These are phyloP conservation scores for Tolypocladium sp. DNA, from an alignment of 2,329 filamentous ascomycete species.

Conservation along the genomic window DNA sequence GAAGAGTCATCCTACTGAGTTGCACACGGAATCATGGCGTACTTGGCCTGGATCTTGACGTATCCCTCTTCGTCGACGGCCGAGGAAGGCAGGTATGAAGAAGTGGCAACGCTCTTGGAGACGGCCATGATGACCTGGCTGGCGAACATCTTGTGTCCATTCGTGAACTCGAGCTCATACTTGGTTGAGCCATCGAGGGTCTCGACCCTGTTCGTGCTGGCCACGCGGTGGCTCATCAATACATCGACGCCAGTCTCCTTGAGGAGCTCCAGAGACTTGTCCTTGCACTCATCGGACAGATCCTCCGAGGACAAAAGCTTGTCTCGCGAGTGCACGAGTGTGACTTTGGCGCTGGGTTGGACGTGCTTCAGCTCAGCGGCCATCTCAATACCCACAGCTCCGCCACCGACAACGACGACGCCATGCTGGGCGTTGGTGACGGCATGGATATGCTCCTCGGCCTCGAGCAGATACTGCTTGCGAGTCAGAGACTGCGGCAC, in stretches of 20 bases:
- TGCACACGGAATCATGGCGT: constrained; percentile 14
- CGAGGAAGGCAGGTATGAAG: constrained; percentile 49
- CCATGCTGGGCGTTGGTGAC: constrained; percentile 43
- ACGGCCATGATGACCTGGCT: constrained; percentile 63
- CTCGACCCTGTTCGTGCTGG: constrained; percentile 34
- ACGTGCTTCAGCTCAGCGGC: constrained; percentile 66
- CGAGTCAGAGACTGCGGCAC: constrained; percentile 58
- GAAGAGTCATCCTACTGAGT: not conserved
- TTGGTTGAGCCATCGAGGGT: constrained; percentile 28
- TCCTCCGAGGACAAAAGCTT: constrained; percentile 65
- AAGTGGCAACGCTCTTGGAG: constrained; percentile 52
- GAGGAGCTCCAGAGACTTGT: constrained; percentile 48
- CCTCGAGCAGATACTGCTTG: constrained; percentile 55
- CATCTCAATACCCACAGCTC: constrained; percentile 76
- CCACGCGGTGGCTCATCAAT: constrained; percentile 51
- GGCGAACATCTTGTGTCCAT: constrained; percentile 49
- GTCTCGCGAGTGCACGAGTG: constrained; percentile 62
- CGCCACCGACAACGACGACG: constrained; percentile 65
- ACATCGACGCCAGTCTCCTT: constrained; percentile 55
- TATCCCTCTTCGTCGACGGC: constrained; percentile 56
- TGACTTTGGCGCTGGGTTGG: constrained; percentile 57
- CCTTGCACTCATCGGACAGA: constrained; percentile 60
- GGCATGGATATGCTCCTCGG: constrained; percentile 46
- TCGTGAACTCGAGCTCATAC: constrained; percentile 47
- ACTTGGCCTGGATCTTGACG: constrained; percentile 51